Evolutionary conservation across 179 eudicot species (phyloP), one percentile per base, ranked within the genome.

Genomic region (Camellia oleifera): DNA sequence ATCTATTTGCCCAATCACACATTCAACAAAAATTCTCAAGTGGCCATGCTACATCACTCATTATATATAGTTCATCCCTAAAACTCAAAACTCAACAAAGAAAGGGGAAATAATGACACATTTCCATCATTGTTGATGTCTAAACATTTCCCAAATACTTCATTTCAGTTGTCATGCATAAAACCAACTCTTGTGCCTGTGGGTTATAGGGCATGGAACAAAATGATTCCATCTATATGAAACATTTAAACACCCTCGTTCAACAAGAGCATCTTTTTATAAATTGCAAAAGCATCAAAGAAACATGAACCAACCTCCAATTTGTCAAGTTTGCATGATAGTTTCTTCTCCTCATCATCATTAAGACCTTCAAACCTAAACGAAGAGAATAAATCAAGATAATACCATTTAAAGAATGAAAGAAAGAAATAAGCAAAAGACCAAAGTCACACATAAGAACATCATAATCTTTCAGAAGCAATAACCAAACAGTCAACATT

Each of bases 331-430:
- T 88, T 91, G 53, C 78, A 67, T 42, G 42, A 75, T 78, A 88
- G 66, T 80, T 86, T 83, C 78, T 91, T 88, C 84, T 88, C 85
- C 82, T 87, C 85, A 48, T 82, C 92, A 77, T 18, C 79, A 46
- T 80, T 45, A 18, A 80, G 81, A 78, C 71, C 87, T 56, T 85
- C 88, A 90, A 88, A 91, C 88, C 99, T 96, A 85, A 77, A 85
- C 60, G 54, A 76, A 75, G 26, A 79, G 14, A 48, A 48, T 48
- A 66, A 66, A 17, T 20, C 12, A 78, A 40, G 9, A 54, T 69
- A 46, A 44, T 17, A 68, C 5, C 68, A 63, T 7, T 23, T 18
- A 23, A 3, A 18, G 42, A 23, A 23, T 7, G 40, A 64, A 13
- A 64, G 10, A 66, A 10, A 7, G 18, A 23, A 3, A 32, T 48